phyloP scores from a whole-genome alignment of 2,329 filamentous ascomycete genomes.

The Verticillium longisporum region DNA sequence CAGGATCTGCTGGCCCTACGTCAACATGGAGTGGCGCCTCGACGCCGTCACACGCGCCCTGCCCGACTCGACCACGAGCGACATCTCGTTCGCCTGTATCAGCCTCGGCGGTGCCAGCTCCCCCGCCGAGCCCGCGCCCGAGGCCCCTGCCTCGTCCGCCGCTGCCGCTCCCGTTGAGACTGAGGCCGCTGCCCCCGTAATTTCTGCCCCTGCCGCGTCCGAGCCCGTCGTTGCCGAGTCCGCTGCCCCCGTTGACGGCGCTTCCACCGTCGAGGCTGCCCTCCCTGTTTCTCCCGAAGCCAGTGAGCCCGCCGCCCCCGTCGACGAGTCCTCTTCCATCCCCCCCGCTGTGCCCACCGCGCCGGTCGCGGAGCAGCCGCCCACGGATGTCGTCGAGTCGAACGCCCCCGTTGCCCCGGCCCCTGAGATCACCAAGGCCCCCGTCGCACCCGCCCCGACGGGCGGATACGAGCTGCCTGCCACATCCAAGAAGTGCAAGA shows the following conservation, averaged over 20 bases:
- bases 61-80: slow-evolving; percentile 37
- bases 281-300: not conserved
- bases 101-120: slow-evolving; percentile 59
- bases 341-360: not conserved
- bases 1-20: slow-evolving; percentile 56
- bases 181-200: not conserved
- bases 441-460: not conserved
- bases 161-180: not conserved
- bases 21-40: slow-evolving; percentile 44
- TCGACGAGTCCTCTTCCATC: not conserved
- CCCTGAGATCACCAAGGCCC: not conserved
- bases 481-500: not conserved
- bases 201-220: not conserved
- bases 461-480: not conserved
- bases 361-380: not conserved
- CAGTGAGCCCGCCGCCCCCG: not conserved
- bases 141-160: not conserved
- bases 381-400: not conserved
- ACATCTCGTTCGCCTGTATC: slow-evolving; percentile 66
- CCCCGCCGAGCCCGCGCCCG: slow-evolving; percentile 53
- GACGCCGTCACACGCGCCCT: slow-evolving; percentile 33
- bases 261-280: not conserved
- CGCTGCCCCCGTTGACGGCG: not conserved
- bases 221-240: not conserved
- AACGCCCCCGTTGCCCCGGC: not conserved